Conservation (phyloP, 2,329 filamentous ascomycete species). For the Scopulariopsis brevicaulis region DNA sequence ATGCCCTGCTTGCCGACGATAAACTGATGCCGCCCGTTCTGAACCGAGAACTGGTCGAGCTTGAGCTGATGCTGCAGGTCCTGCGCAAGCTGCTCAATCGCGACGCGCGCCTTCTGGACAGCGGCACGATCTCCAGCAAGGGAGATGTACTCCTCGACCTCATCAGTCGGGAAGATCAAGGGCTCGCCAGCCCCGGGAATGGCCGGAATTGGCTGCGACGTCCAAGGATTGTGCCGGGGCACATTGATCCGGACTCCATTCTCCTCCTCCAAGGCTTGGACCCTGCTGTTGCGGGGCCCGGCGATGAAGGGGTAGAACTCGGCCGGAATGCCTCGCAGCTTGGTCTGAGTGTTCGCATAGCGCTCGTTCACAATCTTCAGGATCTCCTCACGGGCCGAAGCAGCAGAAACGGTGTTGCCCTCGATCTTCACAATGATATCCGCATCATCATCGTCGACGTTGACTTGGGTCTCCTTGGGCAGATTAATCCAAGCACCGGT, state of each 20-base stretch:
- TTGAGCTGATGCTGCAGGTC: conserved; percentile 67
- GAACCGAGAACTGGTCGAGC: conserved; percentile 69
- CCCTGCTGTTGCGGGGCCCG: conserved; percentile 58
- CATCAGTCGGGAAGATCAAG: conserved; percentile 59
- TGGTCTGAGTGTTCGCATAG: conserved; percentile 69
- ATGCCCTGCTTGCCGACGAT: conserved; percentile 79
- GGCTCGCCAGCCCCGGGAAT: conserved; percentile 49
- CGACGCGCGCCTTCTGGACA: conserved; percentile 66
- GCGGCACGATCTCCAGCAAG: conserved; percentile 77
- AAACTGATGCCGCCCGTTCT: conserved; percentile 85
- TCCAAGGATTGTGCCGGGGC: conserved; percentile 68
- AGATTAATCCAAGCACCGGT: conserved; percentile 87
- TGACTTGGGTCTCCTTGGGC: conserved; percentile 53
- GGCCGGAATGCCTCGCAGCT: conserved; percentile 72
- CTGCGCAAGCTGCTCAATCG: conserved; percentile 69
- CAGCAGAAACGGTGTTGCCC: conserved; percentile 80
- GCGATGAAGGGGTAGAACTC: conserved; percentile 96
- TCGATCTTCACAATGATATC: conserved; percentile 81
- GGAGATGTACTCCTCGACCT: conserved; percentile 62
- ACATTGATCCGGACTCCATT: conserved; percentile 74
- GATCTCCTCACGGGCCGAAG: conserved; percentile 74
- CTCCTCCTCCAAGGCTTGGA: conserved; percentile 61
- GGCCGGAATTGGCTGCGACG: conserved; percentile 31
- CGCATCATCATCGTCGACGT: conserved; percentile 62
- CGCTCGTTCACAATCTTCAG: conserved; percentile 80